phyloP scores from a whole-genome alignment of 495 filamentous ascomycete genomes.

The Clavariopsis aquatica region DNA sequence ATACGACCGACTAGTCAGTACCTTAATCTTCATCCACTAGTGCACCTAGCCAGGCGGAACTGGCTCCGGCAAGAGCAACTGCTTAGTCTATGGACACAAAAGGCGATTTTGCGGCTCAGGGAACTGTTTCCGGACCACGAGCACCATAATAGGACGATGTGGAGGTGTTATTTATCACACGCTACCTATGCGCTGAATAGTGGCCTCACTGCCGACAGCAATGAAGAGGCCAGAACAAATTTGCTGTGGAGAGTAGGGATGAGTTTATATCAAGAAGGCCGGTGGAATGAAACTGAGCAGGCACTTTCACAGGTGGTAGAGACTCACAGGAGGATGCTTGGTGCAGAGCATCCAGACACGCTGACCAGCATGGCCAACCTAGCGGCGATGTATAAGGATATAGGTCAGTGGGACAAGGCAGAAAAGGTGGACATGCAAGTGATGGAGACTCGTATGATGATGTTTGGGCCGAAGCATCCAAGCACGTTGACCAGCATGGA shows the following conservation, averaged over 20 bases:
- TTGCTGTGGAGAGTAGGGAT: constrained; percentile 6
- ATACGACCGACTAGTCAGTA: not conserved
- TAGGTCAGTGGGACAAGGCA: constrained; percentile 17
- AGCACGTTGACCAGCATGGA: constrained; percentile 18
- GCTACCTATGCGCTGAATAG: not conserved
- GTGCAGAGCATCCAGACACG: constrained; percentile 14
- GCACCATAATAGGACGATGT: constrained; percentile 10
- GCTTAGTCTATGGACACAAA: not conserved
- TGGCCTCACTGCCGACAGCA: not conserved
- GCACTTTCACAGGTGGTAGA: constrained; percentile 12
- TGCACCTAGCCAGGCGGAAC: constrained; percentile 50
- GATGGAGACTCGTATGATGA: constrained; percentile 11
- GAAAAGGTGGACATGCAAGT: constrained; percentile 20
- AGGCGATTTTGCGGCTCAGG: constrained; percentile 1
- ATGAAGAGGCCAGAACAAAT: not conserved
- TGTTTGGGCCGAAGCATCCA: constrained; percentile 15
- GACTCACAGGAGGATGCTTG: constrained; percentile 9
- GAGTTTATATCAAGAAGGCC: constrained; percentile 5
- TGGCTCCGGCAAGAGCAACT: constrained; percentile 39
- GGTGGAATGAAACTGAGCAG: constrained; percentile 15
- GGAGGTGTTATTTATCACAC: constrained; percentile 18
- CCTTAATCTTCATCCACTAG: constrained; percentile 51
- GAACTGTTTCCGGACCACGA: constrained; percentile 16
- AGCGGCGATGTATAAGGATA: constrained; percentile 8
- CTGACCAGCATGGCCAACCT: constrained; percentile 23